Evolutionary conservation across 495 filamentous ascomycete species (phyloP).

Genomic region (Bathelium albidoporum): DNA sequence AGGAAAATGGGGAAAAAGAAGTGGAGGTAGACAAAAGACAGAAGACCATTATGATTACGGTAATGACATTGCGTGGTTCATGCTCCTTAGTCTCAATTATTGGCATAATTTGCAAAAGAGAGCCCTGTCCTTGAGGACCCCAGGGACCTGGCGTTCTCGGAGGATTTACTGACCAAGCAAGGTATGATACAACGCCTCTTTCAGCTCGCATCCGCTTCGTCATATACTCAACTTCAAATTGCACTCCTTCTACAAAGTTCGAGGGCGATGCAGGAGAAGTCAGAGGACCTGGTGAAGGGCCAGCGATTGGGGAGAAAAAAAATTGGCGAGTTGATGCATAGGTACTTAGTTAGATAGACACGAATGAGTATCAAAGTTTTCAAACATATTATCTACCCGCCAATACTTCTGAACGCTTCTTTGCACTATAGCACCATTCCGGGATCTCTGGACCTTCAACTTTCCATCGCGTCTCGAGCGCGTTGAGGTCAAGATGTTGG

Average conservation of each 20-base stretch:
- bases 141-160: neutral
- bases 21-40: neutral
- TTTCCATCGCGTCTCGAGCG: too few relatives aligned
- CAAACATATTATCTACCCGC: too few relatives aligned
- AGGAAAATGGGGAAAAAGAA: neutral
- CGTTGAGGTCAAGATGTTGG: too few relatives aligned
- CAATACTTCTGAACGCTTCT: too few relatives aligned
- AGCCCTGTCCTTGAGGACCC: neutral
- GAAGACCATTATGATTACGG: neutral
- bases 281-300: neutral
- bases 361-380: neutral
- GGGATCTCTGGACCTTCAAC: too few relatives aligned
- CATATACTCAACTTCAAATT: neutral
- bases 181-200: neutral
- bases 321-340: neutral
- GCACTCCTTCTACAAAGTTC: neutral
- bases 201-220: neutral
- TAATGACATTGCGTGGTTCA: neutral
- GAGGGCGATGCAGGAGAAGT: neutral
- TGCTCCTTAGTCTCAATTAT: neutral
- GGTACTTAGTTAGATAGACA: constrained; percentile 1
- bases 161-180: neutral
- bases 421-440: too few relatives aligned
- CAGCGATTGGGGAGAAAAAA: neutral
- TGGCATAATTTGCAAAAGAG: neutral